phyloP scores from a whole-genome alignment of 306 rosid species.

The Amphicarpaea edgeworthii region DNA sequence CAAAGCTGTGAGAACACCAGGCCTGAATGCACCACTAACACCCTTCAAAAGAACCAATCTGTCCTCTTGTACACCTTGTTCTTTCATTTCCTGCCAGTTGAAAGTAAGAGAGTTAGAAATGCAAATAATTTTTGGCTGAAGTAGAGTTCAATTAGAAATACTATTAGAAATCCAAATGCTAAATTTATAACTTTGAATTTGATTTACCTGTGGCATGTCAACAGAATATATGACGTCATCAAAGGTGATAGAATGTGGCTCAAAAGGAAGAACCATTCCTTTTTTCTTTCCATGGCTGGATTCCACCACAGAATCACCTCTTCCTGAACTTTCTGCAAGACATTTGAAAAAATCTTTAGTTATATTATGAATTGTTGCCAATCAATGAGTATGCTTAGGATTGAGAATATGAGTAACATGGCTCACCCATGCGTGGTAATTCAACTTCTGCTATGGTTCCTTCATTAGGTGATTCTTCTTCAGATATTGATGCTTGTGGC shows the following conservation, averaged over 20 bases:
- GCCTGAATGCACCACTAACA: conserved; percentile 78
- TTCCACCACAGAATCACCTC: conserved; percentile 29
- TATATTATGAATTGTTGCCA: neutral
- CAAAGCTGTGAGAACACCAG: conserved; percentile 74
- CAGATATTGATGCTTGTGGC: conserved; percentile 47
- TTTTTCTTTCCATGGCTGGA: conserved; percentile 51
- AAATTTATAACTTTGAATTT: conserved; percentile 1
- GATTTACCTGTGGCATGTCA: conserved; percentile 69
- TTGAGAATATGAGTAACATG: conserved; percentile 11
- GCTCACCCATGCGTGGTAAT: conserved; percentile 52
- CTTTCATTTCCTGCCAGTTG: conserved; percentile 65
- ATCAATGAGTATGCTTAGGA: neutral
- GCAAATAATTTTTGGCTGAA: neutral
- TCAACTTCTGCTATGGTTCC: conserved; percentile 42
- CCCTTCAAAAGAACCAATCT: conserved; percentile 58
- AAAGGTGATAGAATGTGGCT: conserved; percentile 62
- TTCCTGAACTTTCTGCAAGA: conserved; percentile 51
- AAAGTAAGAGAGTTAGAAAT: conserved; percentile 19
- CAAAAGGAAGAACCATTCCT: conserved; percentile 80
- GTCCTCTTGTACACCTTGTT: conserved; percentile 62
- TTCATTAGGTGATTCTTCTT: conserved; percentile 36
- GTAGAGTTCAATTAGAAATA: neutral
- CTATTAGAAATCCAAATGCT: neutral
- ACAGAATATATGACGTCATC: conserved; percentile 64
- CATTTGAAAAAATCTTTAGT: neutral